Base-by-base conservation (phyloP, 2,329 filamentous ascomycete species). In the Saccharata proteae region DNA sequence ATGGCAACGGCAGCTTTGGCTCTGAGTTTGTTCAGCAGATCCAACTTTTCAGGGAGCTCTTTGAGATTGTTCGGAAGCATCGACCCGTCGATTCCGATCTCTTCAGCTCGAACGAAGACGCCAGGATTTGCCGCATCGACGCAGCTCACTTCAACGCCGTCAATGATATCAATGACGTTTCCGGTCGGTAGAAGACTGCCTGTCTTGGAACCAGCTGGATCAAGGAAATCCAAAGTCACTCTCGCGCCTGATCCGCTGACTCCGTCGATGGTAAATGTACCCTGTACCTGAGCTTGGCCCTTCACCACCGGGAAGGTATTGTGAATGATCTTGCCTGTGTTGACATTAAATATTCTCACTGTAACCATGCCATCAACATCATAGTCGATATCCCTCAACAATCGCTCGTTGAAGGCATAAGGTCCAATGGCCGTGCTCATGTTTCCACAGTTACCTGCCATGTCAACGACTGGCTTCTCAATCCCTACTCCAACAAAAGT, bases 361-460 rank as follows among this genome's bases (percentile, higher is more conserved):
- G 58, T 67, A 2, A 61, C 57, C 35, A 52, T 48, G 7, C 44
- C 46, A 13, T 51, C 46, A 39, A 43, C 38, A 0, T 28, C 32
- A 27, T 45, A 56, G 32, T 33, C 44, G 38, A 10, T 38, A 6
- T 50, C 38, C 18, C 33, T 54, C 35, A 71, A 53, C 2, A 77
- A 39, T 3, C 66, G 60, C 15, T 62, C 51, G 55, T 82, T 55
- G 47, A 74, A 58, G 3, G 72, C 73, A 45, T 71, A 76, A 0
- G 79, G 77, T 0, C 77, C 80, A 26, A 83, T 66, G 0, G 72
- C 66, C 23, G 69, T 65, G 5, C 64, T 71, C 74, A 84, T 78
- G 48, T 83, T 83, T n/a, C 79, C 79, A 47, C 78, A 83, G 43
- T 82, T 84, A 15, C 77, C 73, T 0, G 74, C 71, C 43, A 71